These are phyloP conservation scores for Fonsecaea erecta DNA, from an alignment of 2,329 filamentous ascomycete genomes.

Conservation along the genomic window DNA sequence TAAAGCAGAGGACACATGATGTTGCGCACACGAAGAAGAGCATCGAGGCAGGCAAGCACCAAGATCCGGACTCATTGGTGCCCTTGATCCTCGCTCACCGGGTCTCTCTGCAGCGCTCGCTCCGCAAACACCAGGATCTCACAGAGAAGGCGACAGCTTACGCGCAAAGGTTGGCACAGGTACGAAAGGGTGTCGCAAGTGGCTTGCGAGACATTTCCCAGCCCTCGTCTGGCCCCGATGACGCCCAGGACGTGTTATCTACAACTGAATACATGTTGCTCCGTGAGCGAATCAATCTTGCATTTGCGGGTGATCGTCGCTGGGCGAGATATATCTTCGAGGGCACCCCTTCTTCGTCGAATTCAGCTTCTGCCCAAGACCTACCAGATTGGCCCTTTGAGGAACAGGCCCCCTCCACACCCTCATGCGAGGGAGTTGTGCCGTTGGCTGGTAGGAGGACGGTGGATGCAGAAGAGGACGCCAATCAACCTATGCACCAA, in stretches of 20 bases:
- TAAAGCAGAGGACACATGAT: slow-evolving; percentile 16
- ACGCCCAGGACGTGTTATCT: not conserved
- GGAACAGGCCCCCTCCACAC: not conserved
- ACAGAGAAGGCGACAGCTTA: slow-evolving; percentile 5
- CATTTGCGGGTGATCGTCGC: slow-evolving; percentile 22
- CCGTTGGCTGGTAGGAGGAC: not conserved
- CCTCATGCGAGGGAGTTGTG: not conserved
- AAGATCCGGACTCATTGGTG: slow-evolving; percentile 54
- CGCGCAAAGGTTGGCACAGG: not conserved
- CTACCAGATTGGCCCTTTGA: slow-evolving; percentile 11
- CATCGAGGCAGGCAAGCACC: not conserved
- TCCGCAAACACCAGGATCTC: slow-evolving; percentile 17
- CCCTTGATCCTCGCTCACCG: slow-evolving; percentile 75
- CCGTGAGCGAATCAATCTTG: slow-evolving; percentile 16
- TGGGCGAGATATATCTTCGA: slow-evolving; percentile 26
- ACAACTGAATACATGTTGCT: slow-evolving; percentile 12
- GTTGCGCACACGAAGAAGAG: not conserved
- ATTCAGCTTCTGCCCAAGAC: not conserved
- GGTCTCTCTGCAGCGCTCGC: slow-evolving; percentile 59
- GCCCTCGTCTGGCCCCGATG: not conserved
- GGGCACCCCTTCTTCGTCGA: not conserved
- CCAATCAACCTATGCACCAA: slow-evolving; percentile 14
- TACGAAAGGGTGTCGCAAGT: not conserved
- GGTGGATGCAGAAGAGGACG: not conserved
- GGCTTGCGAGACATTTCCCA: not conserved